Percentiles rank a stretch among this genome's conserved stretches.
These are phyloP conservation scores for Mallotus japonicus DNA, from an alignment of 441 rosid genomes.

Conservation along the genomic window DNA sequence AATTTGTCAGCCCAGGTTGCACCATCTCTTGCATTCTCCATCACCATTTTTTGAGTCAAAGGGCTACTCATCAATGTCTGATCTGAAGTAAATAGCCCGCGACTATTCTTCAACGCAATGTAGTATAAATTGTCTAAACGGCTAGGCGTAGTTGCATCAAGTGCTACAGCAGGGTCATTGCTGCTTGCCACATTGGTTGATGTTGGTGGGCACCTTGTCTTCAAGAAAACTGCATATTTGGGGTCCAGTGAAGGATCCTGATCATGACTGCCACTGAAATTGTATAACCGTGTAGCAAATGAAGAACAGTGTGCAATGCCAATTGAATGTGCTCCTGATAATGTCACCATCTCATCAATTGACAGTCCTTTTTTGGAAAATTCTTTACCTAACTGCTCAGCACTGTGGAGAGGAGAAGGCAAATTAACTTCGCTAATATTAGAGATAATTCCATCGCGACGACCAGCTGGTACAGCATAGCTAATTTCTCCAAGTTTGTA, in stretches of 20 bases:
- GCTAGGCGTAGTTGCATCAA: background rate
- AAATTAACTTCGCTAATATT: too few relatives aligned
- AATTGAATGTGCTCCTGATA: slow-evolving; percentile 13
- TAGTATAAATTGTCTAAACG: slow-evolving; percentile 2
- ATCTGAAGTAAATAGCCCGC: background rate
- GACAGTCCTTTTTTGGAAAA: background rate
- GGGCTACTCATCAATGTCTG: slow-evolving; percentile 6
- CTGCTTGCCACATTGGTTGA: background rate
- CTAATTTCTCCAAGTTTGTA: too few relatives aligned
- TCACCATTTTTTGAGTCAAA: background rate
- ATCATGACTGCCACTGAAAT: background rate
- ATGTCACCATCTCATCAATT: background rate
- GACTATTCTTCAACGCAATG: too few relatives aligned
- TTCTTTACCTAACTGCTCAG: too few relatives aligned
- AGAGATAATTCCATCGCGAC: too few relatives aligned
- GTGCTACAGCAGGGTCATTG: background rate
- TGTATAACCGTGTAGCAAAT: background rate
- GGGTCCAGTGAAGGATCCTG: slow-evolving; percentile 1
- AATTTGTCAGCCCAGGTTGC: too few relatives aligned
- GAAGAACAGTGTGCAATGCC: slow-evolving; percentile 9
- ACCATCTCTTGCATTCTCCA: too few relatives aligned
- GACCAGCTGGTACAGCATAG: too few relatives aligned
- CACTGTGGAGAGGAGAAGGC: too few relatives aligned
- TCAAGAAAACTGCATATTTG: background rate
- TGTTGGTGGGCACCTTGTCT: background rate